Evolutionary conservation across 2,329 filamentous ascomycete species (phyloP).

Genomic region (Ceratocystis lukuohia): DNA sequence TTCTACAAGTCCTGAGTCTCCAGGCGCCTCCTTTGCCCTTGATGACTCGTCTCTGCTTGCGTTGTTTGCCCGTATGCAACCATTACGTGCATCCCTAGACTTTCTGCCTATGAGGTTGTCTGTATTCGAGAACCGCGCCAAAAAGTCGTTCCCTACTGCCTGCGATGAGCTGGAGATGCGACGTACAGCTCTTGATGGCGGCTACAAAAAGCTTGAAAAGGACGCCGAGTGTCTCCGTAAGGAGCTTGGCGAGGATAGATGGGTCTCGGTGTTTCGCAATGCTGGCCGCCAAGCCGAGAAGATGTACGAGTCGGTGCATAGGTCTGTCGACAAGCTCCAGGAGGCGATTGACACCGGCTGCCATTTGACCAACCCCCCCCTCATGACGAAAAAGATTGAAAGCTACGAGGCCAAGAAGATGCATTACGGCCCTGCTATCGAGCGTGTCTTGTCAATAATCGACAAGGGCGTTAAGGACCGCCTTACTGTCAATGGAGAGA

Average conservation of each 20-base stretch:
- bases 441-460: slow-evolving; percentile 80
- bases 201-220: slow-evolving; percentile 74
- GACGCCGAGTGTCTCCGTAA: slow-evolving; percentile 82
- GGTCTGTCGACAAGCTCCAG: slow-evolving; percentile 68
- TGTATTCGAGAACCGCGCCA: slow-evolving; percentile 68
- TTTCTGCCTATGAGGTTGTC: slow-evolving; percentile 91
- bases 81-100: slow-evolving; percentile 79
- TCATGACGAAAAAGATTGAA: slow-evolving; percentile 70
- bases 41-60: slow-evolving; percentile 82
- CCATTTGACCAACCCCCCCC: slow-evolving; percentile 56
- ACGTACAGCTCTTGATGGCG: slow-evolving; percentile 60
- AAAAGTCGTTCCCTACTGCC: slow-evolving; percentile 70
- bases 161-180: slow-evolving; percentile 77
- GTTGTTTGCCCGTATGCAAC: slow-evolving; percentile 90
- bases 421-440: slow-evolving; percentile 88
- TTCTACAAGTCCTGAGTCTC: slow-evolving; percentile 49
- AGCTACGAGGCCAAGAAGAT: slow-evolving; percentile 90
- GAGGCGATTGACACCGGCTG: slow-evolving; percentile 64
- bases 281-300: slow-evolving; percentile 85
- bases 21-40: slow-evolving; percentile 44
- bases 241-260: slow-evolving; percentile 87
- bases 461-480: slow-evolving; percentile 90
- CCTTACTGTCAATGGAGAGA: slow-evolving; percentile 93
- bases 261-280: slow-evolving; percentile 89
- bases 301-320: slow-evolving; percentile 90